phyloP scores from a whole-genome alignment of 352 stramenopile genomes.

The Globisporangium sylvaticum region DNA sequence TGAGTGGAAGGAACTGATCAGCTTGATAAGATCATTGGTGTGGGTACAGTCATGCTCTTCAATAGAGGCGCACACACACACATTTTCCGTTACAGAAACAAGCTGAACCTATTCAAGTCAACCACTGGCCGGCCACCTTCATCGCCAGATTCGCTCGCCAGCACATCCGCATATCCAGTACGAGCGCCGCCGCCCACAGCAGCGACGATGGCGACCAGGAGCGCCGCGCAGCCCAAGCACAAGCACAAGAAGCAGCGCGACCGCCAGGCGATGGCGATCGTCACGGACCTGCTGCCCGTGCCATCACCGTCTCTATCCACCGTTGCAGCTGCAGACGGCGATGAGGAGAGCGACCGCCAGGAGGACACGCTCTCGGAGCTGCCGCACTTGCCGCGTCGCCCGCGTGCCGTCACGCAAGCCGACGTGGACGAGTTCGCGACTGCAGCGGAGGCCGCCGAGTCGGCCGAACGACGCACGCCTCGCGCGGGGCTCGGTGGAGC shows the following conservation, averaged over 20 bases:
- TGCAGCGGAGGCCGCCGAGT: conserved; percentile 32
- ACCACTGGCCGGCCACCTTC: too few relatives aligned
- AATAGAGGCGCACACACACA: too few relatives aligned
- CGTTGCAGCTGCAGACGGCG: conserved; percentile 2
- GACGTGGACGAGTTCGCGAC: conserved; percentile 67
- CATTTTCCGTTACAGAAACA: too few relatives aligned
- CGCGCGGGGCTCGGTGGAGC: not conserved
- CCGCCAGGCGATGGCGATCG: not conserved
- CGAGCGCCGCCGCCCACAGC: too few relatives aligned
- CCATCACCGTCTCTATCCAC: not conserved
- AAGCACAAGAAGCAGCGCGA: not conserved
- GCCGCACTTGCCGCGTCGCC: conserved; percentile 11
- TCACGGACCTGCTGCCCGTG: not conserved
- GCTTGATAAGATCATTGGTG: too few relatives aligned
- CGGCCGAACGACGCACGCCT: not conserved
- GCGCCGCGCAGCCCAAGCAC: not conserved
- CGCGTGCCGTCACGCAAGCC: conserved; percentile 39
- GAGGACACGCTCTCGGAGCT: conserved; percentile 12
- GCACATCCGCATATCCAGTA: too few relatives aligned
- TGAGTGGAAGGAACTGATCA: too few relatives aligned
- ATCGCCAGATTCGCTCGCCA: too few relatives aligned
- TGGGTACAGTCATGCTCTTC: too few relatives aligned
- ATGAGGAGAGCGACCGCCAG: not conserved
- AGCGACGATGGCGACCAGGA: not conserved
- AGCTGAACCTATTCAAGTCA: too few relatives aligned